Evolutionary conservation across 148 eudicot species (phyloP).

Genomic region (Chenopodium berlandieri): DNA sequence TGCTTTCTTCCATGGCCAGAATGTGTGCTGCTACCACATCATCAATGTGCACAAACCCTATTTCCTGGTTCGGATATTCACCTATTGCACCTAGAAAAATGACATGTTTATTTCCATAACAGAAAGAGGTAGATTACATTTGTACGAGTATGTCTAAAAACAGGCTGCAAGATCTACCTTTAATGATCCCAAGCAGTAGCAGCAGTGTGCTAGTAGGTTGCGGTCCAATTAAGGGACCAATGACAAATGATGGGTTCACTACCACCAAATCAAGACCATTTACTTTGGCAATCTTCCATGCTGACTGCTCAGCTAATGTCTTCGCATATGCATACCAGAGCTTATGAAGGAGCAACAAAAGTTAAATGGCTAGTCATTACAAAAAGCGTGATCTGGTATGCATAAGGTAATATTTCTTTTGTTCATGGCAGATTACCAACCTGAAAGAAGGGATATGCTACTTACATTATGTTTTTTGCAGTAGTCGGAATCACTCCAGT

Average conservation of each 20-base stretch:
- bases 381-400: background rate
- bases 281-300: constrained; percentile 72
- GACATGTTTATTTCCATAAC: background rate
- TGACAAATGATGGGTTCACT: constrained; percentile 82
- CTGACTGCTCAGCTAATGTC: constrained; percentile 80
- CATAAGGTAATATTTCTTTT: background rate
- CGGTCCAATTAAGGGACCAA: constrained; percentile 82
- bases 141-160: too few species aligned
- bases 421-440: constrained; percentile 1
- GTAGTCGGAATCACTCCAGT: constrained; percentile 89
- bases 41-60: constrained; percentile 88
- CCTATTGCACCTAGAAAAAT: constrained; percentile 45
- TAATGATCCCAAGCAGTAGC: constrained; percentile 49
- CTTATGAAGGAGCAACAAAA: constrained; percentile 31
- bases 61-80: constrained; percentile 61
- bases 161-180: constrained; percentile 39
- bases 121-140: background rate
- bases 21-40: constrained; percentile 74
- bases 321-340: constrained; percentile 95
- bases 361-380: background rate
- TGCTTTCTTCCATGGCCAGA: constrained; percentile 77
- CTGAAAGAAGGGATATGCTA: background rate
- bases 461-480: constrained; percentile 70
- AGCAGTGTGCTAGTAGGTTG: constrained; percentile 86
- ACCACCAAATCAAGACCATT: constrained; percentile 76